A percentile compares a stretch with the other conserved stretches of the same genome.
Evolutionary conservation across 2,329 filamentous ascomycete genomes (phyloP).

Genomic region (Apiospora pterosperma): DNA sequence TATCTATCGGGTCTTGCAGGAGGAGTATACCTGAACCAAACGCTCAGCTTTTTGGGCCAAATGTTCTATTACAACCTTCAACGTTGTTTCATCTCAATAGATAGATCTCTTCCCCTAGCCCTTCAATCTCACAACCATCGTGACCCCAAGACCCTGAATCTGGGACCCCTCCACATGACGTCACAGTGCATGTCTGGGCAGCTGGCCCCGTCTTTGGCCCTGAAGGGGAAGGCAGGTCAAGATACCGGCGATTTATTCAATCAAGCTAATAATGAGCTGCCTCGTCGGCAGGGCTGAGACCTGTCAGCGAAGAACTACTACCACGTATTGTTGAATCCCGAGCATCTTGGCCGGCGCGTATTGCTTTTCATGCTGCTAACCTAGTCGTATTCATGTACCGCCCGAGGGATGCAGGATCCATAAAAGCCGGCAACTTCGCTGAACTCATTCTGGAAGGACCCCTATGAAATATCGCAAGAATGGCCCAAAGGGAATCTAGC

Average conservation of each 20-base stretch:
- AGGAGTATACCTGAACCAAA: too few species aligned
- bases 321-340: not conserved
- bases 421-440: not conserved
- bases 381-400: not conserved
- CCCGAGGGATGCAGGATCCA: not conserved
- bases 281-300: too few species aligned
- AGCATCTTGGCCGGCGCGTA: not conserved
- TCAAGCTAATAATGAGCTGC: not conserved
- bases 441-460: not conserved
- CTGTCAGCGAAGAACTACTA: not conserved
- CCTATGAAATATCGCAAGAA: not conserved
- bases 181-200: not conserved
- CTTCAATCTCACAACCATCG: not conserved
- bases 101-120: not conserved
- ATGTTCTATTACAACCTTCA: not conserved
- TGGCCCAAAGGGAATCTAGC: not conserved
- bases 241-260: not conserved
- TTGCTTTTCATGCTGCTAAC: not conserved
- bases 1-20: not conserved
- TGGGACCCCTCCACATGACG: constrained; percentile 1
- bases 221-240: not conserved
- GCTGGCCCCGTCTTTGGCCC: not conserved
- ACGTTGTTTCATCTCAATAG: not conserved
- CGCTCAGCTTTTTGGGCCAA: not conserved
- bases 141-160: not conserved